phyloP scores from a whole-genome alignment of 2,329 filamentous ascomycete genomes.

The Cercospora zeina region DNA sequence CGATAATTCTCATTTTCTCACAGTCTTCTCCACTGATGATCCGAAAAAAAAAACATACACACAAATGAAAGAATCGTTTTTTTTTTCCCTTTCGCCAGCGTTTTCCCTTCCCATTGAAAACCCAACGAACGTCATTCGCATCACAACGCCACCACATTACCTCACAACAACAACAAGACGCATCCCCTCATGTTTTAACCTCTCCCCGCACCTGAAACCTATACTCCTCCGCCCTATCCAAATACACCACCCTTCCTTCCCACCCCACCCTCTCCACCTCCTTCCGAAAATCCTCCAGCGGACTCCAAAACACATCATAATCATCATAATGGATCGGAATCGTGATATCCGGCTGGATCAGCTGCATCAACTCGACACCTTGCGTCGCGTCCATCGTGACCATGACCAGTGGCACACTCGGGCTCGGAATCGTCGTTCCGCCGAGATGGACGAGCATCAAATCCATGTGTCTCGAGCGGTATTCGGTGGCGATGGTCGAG shows the following conservation, averaged over 20 bases:
- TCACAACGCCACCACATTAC: no score
- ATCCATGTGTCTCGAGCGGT: slow-evolving; percentile 58
- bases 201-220: slow-evolving; percentile 50
- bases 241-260: slow-evolving; percentile 58
- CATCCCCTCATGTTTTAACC: not conserved
- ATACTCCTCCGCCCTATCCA: slow-evolving; percentile 61
- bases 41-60: no score
- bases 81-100: no score
- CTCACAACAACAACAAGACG: no score
- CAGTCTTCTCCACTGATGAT: no score
- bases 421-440: slow-evolving; percentile 64
- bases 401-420: slow-evolving; percentile 62
- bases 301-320: slow-evolving; percentile 62
- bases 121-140: no score
- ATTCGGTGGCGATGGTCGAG: slow-evolving; percentile 59
- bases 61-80: no score
- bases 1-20: no score
- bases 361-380: slow-evolving; percentile 59
- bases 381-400: slow-evolving; percentile 68
- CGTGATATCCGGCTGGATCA: slow-evolving; percentile 62
- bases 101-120: no score
- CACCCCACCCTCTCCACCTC: slow-evolving; percentile 56
- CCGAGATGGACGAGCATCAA: slow-evolving; percentile 68
- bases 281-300: slow-evolving; percentile 61
- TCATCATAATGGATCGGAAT: slow-evolving; percentile 67